Evolutionary conservation across 139 green algal genomes (phyloP).

Genomic region (Eudorina sp.): DNA sequence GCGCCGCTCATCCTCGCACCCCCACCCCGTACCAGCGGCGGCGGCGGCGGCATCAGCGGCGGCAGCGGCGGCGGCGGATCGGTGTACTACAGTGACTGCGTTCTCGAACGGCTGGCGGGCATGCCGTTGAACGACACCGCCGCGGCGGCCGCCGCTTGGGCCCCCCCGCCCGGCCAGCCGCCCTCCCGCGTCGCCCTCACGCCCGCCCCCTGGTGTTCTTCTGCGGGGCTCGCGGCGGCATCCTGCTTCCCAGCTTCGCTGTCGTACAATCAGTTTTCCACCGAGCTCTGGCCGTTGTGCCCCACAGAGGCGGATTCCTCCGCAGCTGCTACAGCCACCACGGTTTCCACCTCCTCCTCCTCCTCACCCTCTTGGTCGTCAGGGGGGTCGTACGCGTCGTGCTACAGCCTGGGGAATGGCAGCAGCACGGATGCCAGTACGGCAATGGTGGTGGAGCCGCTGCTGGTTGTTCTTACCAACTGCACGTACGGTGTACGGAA

Average conservation of each 20-base stretch:
- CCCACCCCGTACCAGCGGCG: no score
- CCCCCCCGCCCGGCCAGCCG: neutral
- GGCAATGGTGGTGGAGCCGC: neutral
- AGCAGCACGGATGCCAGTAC: no score
- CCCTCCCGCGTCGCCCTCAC: neutral
- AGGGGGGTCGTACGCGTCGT: neutral
- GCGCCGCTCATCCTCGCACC: neutral
- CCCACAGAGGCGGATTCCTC: neutral
- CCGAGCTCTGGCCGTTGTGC: neutral
- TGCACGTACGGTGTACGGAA: conserved; percentile 26
- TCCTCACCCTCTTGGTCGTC: neutral
- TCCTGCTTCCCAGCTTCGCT: neutral
- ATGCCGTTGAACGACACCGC: neutral
- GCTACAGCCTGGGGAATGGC: no score
- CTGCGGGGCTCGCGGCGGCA: neutral
- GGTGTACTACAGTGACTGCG: neutral
- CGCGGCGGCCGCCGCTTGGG: neutral
- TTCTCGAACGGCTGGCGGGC: neutral
- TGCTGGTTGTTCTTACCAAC: neutral
- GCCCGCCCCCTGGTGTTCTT: neutral
- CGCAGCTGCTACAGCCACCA: neutral
- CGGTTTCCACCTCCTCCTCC: neutral
- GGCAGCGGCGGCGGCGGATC: no score
- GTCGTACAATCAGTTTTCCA: neutral
- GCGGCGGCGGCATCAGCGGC: no score